Conservation (phyloP, 2,329 filamentous ascomycete genomes). For the Bipolaris victoriae region DNA sequence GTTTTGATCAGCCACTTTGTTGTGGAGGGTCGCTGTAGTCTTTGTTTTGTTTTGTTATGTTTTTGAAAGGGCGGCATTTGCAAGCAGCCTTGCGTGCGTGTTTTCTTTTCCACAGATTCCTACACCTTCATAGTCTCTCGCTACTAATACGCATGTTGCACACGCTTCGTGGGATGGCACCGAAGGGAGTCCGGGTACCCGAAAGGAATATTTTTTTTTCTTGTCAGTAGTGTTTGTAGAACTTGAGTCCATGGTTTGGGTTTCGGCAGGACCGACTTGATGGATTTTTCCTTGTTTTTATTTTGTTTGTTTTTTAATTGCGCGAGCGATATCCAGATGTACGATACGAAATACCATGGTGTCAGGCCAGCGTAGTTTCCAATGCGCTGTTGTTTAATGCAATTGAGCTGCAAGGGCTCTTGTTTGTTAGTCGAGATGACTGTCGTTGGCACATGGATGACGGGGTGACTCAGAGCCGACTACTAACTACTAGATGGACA, state of each 20-base stretch:
- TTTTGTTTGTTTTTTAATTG: conserved; percentile 1
- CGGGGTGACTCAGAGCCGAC: not conserved
- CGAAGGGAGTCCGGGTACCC: not conserved
- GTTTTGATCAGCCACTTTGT: not conserved
- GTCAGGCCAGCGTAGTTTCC: not conserved
- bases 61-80: not conserved
- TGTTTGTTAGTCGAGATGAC: not conserved
- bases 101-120: not conserved
- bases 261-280: conserved; percentile 31
- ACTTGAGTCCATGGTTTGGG: not conserved
- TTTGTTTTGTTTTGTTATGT: not conserved
- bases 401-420: not conserved
- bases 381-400: not conserved
- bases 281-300: conserved; percentile 4
- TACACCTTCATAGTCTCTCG: conserved; percentile 10
- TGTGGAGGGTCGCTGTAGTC: not conserved
- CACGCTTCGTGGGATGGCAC: conserved; percentile 4
- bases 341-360: conserved; percentile 15
- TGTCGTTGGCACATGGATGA: not conserved
- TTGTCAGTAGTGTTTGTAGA: not conserved
- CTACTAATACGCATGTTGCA: conserved; percentile 13
- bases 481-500: too few species aligned
- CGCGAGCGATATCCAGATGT: conserved; percentile 19
- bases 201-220: not conserved
- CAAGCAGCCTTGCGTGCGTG: not conserved